Base-by-base conservation (phyloP, 139 green algal genomes). In the Ostreobium quekettii region DNA sequence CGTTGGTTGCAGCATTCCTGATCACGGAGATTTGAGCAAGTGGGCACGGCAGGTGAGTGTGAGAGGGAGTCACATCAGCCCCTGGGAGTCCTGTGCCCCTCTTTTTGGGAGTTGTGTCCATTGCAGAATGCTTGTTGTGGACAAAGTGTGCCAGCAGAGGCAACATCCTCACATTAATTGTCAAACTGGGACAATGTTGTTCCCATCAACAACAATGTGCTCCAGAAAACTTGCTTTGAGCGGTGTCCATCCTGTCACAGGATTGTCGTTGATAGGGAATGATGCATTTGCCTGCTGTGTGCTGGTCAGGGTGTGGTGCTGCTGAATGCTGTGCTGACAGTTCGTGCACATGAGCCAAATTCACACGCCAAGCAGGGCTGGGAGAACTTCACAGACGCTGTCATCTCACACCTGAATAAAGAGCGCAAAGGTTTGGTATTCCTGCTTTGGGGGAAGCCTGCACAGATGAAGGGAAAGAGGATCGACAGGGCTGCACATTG, bases 321-420 rank as follows among this genome's bases (percentile, higher is more conserved):
- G 66, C 85, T 99, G 39, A 99, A 99, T 66, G 85, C 92, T 3
- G 74, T 83, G 57, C 81, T 99, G 38, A 98, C 91, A 8, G 94
- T 97, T 75, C 77, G 86, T 1, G 83, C 82, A 15, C 78, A 86
- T 47, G 37, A 82, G 42, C 85, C 92, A 47, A 89, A 88, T 60
- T 95, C 86, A 24, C 93, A 99, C 72, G 69, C 74, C 49, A 94
- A 91, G 73, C 78, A 82, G 67, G 90, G 91, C 0, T 98, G 93
- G 93, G 90, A 97, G 81, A 28, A 46, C 4, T 90, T 98, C 56
- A 99, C 95, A 0, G 83, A 95, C 47, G 85, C 80, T 0, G 85
- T 79, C 1, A 92, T 99, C 32, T n/a, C 64, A 1, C 59, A 76
- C 31, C 59, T 99, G 33, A 84, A 70, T 0, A 30, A 66, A 36